These are phyloP conservation scores for Podospora comata DNA, from an alignment of 495 filamentous ascomycete genomes.

Conservation along the genomic window DNA sequence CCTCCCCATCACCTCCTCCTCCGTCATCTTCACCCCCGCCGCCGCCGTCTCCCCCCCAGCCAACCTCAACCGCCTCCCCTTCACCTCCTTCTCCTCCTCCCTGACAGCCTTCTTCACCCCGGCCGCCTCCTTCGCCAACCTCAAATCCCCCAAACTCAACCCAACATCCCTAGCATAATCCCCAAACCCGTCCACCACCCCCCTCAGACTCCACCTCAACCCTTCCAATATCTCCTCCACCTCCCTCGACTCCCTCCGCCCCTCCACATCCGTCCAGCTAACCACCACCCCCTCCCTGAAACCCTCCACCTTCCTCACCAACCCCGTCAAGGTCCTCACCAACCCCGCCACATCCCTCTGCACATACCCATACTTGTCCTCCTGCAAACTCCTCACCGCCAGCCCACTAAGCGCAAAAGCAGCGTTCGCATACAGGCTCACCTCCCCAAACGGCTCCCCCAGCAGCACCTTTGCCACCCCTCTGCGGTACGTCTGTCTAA, in stretches of 20 bases:
- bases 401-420: conserved; percentile 65
- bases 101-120: conserved; percentile 22
- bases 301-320: conserved; percentile 63
- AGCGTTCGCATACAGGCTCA: conserved; percentile 65
- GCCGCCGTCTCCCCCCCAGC: no score
- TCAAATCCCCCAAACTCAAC: conserved; percentile 62
- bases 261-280: conserved; percentile 80
- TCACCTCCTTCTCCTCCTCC: not conserved
- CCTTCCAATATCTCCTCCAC: conserved; percentile 60
- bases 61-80: not conserved
- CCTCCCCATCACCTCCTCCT: not conserved
- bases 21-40: conserved; percentile 34
- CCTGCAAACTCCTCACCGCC: conserved; percentile 65
- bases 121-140: conserved; percentile 63
- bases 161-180: conserved; percentile 65
- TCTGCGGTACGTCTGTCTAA: conserved; percentile 66
- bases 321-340: conserved; percentile 64
- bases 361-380: conserved; percentile 87
- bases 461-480: conserved; percentile 61
- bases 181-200: conserved; percentile 65
- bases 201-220: conserved; percentile 57
- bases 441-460: conserved; percentile 63
- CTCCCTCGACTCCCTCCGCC: conserved; percentile 47
- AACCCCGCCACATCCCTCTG: conserved; percentile 70
- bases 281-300: conserved; percentile 59